phyloP scores from a whole-genome alignment of 208 protist species.

The Acanthamoeba polyphaga region DNA sequence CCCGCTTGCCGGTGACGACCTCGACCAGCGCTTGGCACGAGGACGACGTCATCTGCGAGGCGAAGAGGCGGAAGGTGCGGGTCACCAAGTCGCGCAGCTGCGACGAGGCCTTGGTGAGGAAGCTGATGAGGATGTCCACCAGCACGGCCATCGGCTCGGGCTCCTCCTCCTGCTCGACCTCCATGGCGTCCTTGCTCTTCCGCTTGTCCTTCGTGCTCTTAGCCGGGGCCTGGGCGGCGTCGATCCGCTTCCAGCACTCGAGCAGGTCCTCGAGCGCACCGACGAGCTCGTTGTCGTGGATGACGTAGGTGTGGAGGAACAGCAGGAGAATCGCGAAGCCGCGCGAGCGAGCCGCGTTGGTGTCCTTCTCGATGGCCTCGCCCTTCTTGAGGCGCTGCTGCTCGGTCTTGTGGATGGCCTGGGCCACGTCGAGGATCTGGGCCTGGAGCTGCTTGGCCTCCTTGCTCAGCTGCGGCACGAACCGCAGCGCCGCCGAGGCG shows the following conservation, averaged over 20 bases:
- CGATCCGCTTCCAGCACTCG: slow-evolving; percentile 67
- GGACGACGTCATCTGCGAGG: slow-evolving; percentile 13
- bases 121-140: slow-evolving; percentile 75
- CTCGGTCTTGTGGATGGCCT: slow-evolving; percentile 45
- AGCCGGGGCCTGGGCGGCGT: background rate
- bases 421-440: slow-evolving; percentile 30
- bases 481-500: background rate
- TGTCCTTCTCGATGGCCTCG: slow-evolving; percentile 28
- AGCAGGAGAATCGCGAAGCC: slow-evolving; percentile 59
- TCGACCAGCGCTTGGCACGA: slow-evolving; percentile 56
- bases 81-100: slow-evolving; percentile 64
- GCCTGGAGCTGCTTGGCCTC: slow-evolving; percentile 22
- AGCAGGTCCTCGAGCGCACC: slow-evolving; percentile 61
- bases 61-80: slow-evolving; percentile 59
- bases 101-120: slow-evolving; percentile 70
- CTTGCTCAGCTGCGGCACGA: slow-evolving; percentile 40
- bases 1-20: slow-evolving; percentile 63
- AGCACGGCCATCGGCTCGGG: slow-evolving; percentile 73
- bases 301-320: slow-evolving; percentile 45
- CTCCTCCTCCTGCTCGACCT: slow-evolving; percentile 73
- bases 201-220: background rate
- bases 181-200: slow-evolving; percentile 28
- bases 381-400: slow-evolving; percentile 17
- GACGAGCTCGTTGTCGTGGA: slow-evolving; percentile 55
- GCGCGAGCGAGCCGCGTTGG: background rate